phyloP scores from a whole-genome alignment of 2,329 filamentous ascomycete genomes.

The Elsinoe batatas region DNA sequence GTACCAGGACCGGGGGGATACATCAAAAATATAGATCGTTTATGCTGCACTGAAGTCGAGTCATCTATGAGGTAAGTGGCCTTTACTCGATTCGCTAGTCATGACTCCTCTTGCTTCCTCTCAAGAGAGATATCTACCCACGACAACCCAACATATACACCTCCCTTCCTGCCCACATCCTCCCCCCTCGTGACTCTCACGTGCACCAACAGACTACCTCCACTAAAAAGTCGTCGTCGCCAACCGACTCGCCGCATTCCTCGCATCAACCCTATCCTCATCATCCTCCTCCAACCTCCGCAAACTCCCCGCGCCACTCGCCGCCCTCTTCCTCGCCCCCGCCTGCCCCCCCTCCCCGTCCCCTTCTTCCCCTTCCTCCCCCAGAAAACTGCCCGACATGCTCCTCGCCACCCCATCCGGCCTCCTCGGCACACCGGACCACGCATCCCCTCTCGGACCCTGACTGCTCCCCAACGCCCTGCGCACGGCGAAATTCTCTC shows the following conservation, averaged over 20 bases:
- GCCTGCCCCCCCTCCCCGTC: conserved; percentile 29
- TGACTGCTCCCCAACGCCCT: conserved; percentile 79
- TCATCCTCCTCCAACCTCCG: conserved; percentile 65
- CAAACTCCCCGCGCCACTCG: conserved; percentile 43
- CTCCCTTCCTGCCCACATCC: background rate
- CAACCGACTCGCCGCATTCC: conserved; percentile 87
- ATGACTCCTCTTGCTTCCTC: background rate
- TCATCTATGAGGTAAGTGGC: background rate
- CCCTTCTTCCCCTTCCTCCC: conserved; percentile 43
- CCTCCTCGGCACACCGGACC: conserved; percentile 84
- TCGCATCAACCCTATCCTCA: conserved; percentile 86
- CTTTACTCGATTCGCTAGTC: background rate
- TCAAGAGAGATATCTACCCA: background rate
- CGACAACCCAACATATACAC: background rate
- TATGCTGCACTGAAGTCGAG: background rate
- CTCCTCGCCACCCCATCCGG: conserved; percentile 69
- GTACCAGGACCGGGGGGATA: background rate
- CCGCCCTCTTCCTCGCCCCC: conserved; percentile 38
- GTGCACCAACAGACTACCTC: background rate
- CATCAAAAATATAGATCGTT: background rate
- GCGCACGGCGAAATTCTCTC: conserved; percentile 69
- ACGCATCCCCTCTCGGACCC: conserved; percentile 94
- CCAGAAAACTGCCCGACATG: conserved; percentile 61
- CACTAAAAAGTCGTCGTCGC: conserved; percentile 82
- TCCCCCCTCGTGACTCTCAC: background rate